Conservation (phyloP, 2,329 filamentous ascomycete genomes). For the Ascochyta fabae region DNA sequence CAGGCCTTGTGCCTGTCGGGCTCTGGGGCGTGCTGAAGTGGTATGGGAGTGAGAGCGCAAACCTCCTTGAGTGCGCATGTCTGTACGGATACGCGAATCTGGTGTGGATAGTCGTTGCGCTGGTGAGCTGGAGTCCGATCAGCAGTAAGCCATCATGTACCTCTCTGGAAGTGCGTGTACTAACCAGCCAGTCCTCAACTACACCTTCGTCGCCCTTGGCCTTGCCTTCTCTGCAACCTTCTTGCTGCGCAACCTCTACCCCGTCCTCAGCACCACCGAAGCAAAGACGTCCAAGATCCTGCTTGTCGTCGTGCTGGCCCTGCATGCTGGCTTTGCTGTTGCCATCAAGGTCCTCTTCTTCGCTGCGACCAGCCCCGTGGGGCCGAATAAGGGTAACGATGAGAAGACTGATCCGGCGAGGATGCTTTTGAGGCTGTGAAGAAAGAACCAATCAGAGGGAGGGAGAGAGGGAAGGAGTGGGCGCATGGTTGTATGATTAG, state of each 20-base stretch:
- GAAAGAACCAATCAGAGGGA: not conserved
- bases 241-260: constrained; percentile 57
- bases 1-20: constrained; percentile 75
- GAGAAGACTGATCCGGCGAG: constrained; percentile 30
- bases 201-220: constrained; percentile 81
- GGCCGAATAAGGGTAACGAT: constrained; percentile 33
- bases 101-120: constrained; percentile 93
- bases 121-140: constrained; percentile 88
- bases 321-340: constrained; percentile 89
- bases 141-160: constrained; percentile 55
- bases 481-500: not conserved
- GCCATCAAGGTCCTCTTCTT: constrained; percentile 98
- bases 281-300: constrained; percentile 88
- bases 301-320: constrained; percentile 78
- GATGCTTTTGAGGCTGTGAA: constrained; percentile 27
- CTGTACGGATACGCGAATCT: constrained; percentile 96
- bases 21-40: constrained; percentile 91
- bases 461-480: not conserved
- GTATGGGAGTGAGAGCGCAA: constrained; percentile 93
- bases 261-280: constrained; percentile 91
- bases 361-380: constrained; percentile 61
- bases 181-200: constrained; percentile 73
- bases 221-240: constrained; percentile 49
- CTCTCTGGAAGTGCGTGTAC: not conserved
- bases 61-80: constrained; percentile 92